Evolutionary conservation across 441 rosid genomes (phyloP).

Genomic region (Gossypium gossypioides): DNA sequence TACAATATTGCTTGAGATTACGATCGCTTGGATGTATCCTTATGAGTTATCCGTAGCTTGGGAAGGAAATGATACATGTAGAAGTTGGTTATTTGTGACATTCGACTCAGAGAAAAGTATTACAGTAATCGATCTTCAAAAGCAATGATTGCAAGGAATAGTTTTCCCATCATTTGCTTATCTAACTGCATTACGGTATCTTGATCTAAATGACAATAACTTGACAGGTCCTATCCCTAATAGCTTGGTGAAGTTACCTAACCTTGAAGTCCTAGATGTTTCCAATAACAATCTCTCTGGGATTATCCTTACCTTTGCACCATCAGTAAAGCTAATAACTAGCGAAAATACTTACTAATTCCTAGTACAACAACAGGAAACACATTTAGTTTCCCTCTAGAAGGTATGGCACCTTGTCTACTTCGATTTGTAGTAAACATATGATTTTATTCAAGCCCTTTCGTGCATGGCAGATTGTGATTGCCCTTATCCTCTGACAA

Average conservation of each 20-base stretch:
- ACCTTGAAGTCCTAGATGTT: background rate
- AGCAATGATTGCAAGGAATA: constrained; percentile 31
- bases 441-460: background rate
- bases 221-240: background rate
- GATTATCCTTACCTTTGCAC: background rate
- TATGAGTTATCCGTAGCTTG: constrained; percentile 35
- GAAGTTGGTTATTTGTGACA: constrained; percentile 26
- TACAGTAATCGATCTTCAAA: constrained; percentile 25
- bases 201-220: constrained; percentile 2
- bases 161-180: constrained; percentile 30
- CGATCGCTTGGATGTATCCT: constrained; percentile 45
- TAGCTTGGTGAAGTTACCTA: background rate
- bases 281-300: constrained; percentile 8
- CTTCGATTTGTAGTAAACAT: background rate
- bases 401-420: background rate
- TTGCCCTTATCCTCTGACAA: background rate
- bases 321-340: background rate
- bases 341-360: background rate
- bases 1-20: constrained; percentile 32
- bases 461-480: background rate
- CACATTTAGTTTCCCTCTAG: background rate
- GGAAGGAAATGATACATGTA: constrained; percentile 44
- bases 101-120: constrained; percentile 30
- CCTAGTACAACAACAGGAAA: background rate
- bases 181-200: background rate